phyloP scores from a whole-genome alignment of 2,329 filamentous ascomycete species.

The Cercospora citrullina region DNA sequence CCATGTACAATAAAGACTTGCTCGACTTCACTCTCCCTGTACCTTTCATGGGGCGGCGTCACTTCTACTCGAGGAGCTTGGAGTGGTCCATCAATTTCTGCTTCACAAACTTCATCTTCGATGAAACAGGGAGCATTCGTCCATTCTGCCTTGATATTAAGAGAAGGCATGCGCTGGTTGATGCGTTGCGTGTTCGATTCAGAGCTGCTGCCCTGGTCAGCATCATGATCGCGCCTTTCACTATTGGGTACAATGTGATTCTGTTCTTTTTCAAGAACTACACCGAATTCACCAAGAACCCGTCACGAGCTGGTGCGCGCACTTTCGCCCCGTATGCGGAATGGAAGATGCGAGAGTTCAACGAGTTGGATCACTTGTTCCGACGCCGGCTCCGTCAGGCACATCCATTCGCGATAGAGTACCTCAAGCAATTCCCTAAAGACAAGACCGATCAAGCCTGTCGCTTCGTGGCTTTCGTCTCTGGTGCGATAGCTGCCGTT shows the following conservation, averaged over 20 bases:
- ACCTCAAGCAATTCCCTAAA: slow-evolving; percentile 95
- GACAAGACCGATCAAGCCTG: slow-evolving; percentile 85
- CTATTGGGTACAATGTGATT: slow-evolving; percentile 81
- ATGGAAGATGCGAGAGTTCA: slow-evolving; percentile 99
- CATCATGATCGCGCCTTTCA: slow-evolving; percentile 80
- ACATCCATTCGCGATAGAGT: slow-evolving; percentile 86
- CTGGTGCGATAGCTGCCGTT: slow-evolving; percentile 82
- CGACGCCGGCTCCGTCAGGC: slow-evolving; percentile 90
- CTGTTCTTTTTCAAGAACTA: slow-evolving; percentile 96
- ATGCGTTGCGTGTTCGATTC: slow-evolving; percentile 74
- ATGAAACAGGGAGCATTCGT: slow-evolving; percentile 81
- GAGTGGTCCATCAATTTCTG: slow-evolving; percentile 91
- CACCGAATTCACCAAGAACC: slow-evolving; percentile 95
- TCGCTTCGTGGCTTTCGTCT: slow-evolving; percentile 81
- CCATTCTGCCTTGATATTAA: slow-evolving; percentile 82
- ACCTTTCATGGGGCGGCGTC: slow-evolving; percentile 75
- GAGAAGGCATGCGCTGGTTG: slow-evolving; percentile 74
- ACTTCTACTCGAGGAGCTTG: slow-evolving; percentile 84
- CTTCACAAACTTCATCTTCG: slow-evolving; percentile 92
- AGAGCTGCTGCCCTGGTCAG: slow-evolving; percentile 83
- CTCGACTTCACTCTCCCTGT: slow-evolving; percentile 82
- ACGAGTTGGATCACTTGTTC: slow-evolving; percentile 91
- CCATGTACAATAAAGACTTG: slow-evolving; percentile 95
- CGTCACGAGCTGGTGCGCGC: slow-evolving; percentile 78
- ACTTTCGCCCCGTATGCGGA: slow-evolving; percentile 91